Evolutionary conservation across 441 rosid species (phyloP), one percentile per base, ranked within the genome.

Genomic region (Manihot esculenta): DNA sequence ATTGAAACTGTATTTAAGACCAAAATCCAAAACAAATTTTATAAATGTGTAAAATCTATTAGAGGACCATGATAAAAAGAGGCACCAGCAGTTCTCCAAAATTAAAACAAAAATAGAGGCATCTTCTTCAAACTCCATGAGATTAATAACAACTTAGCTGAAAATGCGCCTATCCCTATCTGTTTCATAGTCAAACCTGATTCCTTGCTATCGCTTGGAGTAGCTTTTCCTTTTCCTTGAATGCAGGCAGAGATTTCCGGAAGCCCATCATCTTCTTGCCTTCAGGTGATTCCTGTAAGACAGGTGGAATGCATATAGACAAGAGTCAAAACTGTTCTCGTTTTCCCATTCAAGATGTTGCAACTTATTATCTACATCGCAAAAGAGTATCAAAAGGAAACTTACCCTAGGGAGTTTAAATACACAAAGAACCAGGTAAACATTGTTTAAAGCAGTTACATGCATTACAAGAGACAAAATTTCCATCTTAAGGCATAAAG

Each of bases 121-220:
- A 48, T 41, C n/a, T 26, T 66, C 30, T 24, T 24, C 30, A 20
- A 33, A 63, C 33, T 42, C 35, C 18, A 14, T 21, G 27, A 8
- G 5, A 33, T 56, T 7, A 45, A 42, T 6, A 48, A 64, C 47
- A 44, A 26, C 53, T 69, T 23, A 33, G 63, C 17, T 21, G 38
- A 59, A 70, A 49, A 41, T 21, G 27, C 23, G 61, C 20, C 70
- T 9, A 65, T 50, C 38, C 20, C 68, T 9, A 65, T 50, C 38
- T 64, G 66, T 77, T 74, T 24, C 24, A 66, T 20, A 70, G 8
- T 26, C 47, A 4, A 21, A 94, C 98, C 98, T 95, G 99, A 81
- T 95, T 95, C 78, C 91, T 86, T 49, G 99, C 99, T 72, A 93
- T 91, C 56, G 99, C 97, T 81, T 95, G 97, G 63, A 95, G 97